phyloP scores from a whole-genome alignment of 768 basidiomycete species.

The Sistotremastrum niveocremeum region DNA sequence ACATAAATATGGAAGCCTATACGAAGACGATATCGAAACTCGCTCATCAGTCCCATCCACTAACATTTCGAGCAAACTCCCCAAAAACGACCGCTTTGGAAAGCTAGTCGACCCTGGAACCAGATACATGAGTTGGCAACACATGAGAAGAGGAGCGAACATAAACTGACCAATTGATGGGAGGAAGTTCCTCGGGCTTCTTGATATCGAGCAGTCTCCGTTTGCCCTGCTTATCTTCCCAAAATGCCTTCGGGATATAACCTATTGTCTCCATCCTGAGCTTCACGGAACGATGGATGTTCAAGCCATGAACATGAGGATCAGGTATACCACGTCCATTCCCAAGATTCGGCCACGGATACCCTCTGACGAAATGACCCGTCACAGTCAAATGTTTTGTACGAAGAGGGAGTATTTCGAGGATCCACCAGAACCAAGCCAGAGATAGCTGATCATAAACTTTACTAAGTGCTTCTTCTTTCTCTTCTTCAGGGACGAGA shows the following conservation, averaged over 20 bases:
- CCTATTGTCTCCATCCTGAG: constrained; percentile 11
- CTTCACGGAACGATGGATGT: constrained; percentile 34
- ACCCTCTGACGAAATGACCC: constrained; percentile 3
- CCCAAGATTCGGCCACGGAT: background rate
- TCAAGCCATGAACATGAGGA: constrained; percentile 16
- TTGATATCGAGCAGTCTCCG: too few relatives aligned
- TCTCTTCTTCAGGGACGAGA: constrained; percentile 9
- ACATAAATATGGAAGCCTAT: too few relatives aligned
- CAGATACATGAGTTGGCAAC: too few relatives aligned
- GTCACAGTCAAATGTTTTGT: constrained; percentile 4
- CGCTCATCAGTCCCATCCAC: too few relatives aligned
- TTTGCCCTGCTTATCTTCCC: background rate
- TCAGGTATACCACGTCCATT: constrained; percentile 4
- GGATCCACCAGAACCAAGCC: constrained; percentile 44
- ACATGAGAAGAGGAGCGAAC: too few relatives aligned
- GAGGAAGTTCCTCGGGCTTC: too few relatives aligned
- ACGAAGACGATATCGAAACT: too few relatives aligned
- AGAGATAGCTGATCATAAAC: constrained; percentile 46
- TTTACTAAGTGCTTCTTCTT: constrained; percentile 17
- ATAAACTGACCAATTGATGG: too few relatives aligned
- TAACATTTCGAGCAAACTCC: too few relatives aligned
- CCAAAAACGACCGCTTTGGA: too few relatives aligned
- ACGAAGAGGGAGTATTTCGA: constrained; percentile 32
- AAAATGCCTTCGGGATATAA: constrained; percentile 1
- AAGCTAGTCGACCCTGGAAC: too few relatives aligned